Conservation (phyloP, 495 filamentous ascomycete species). For the Aspergillus ellipticus region DNA sequence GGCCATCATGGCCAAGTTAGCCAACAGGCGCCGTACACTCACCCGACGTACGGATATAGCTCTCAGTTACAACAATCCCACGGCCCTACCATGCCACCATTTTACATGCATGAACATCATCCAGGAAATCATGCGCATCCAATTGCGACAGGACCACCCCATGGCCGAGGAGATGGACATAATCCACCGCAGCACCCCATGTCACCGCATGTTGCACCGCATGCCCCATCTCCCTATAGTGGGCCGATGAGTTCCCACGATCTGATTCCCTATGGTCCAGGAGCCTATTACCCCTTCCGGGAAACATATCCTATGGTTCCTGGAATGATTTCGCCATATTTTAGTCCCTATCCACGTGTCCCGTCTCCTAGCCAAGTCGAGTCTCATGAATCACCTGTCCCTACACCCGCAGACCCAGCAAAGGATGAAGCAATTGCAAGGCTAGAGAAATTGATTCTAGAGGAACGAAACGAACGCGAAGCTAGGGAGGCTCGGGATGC, state of each 20-base stretch:
- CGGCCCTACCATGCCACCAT: conserved; percentile 31
- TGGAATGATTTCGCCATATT: conserved; percentile 40
- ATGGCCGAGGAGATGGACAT: conserved; percentile 29
- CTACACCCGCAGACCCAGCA: conserved; percentile 28
- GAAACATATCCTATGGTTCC: conserved; percentile 40
- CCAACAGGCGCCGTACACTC: conserved; percentile 31
- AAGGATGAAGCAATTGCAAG: conserved; percentile 52
- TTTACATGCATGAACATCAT: conserved; percentile 34
- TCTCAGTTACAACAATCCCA: conserved; percentile 35
- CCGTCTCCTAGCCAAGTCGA: conserved; percentile 33
- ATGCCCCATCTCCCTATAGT: conserved; percentile 32
- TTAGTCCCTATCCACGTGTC: conserved; percentile 32
- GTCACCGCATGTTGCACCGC: conserved; percentile 26
- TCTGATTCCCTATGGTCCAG: conserved; percentile 45
- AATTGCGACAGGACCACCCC: conserved; percentile 17
- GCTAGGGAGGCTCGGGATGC: conserved; percentile 44
- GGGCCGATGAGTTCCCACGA: conserved; percentile 40
- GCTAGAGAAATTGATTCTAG: conserved; percentile 49
- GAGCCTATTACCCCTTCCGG: conserved; percentile 40
- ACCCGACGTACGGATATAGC: conserved; percentile 35
- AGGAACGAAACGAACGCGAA: conserved; percentile 42
- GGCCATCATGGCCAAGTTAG: conserved; percentile 35
- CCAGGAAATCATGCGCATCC: conserved; percentile 28
- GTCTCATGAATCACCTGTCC: conserved; percentile 20
- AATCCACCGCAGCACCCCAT: conserved; percentile 28